phyloP scores from a whole-genome alignment of 2,329 filamentous ascomycete genomes.

The Neoascochyta sp. region DNA sequence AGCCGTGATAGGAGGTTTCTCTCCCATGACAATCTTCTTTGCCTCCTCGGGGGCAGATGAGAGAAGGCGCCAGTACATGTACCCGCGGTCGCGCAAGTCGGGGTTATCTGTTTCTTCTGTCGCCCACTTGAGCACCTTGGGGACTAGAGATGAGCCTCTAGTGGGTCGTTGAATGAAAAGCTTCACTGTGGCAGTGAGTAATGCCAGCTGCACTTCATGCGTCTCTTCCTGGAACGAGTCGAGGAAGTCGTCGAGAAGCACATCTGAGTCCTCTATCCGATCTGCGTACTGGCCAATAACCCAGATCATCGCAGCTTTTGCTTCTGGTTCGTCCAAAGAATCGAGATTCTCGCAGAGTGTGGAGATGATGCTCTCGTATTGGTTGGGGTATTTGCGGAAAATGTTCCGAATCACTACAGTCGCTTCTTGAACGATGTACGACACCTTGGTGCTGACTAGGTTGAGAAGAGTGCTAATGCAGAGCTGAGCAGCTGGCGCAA shows the following conservation, averaged over 20 bases:
- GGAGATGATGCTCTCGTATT: constrained; percentile 96
- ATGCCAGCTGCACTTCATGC: constrained; percentile 88
- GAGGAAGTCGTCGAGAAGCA: constrained; percentile 88
- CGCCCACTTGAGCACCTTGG: constrained; percentile 94
- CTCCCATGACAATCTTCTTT: constrained; percentile 89
- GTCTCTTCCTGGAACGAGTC: constrained; percentile 92
- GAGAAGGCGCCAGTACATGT: constrained; percentile 98
- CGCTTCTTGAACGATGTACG: constrained; percentile 97
- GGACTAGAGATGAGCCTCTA: constrained; percentile 88
- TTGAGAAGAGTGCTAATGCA: constrained; percentile 93
- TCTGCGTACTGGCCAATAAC: constrained; percentile 98
- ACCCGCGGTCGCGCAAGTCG: constrained; percentile 89
- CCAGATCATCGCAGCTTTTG: constrained; percentile 98
- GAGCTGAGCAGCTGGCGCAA: constrained; percentile 82
- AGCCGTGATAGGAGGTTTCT: constrained; percentile 93
- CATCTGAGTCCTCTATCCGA: constrained; percentile 94
- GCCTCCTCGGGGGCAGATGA: constrained; percentile 87
- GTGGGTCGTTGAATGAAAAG: constrained; percentile 96
- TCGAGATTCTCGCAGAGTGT: constrained; percentile 95
- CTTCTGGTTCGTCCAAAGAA: constrained; percentile 93
- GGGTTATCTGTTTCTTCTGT: constrained; percentile 99
- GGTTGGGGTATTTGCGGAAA: constrained; percentile 97
- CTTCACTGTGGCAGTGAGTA: constrained; percentile 95
- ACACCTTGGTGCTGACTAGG: constrained; percentile 94
- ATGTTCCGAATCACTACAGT: constrained; percentile 99